Conservation (phyloP, 306 rosid species). For the Pterocarpus macrocarpus region DNA sequence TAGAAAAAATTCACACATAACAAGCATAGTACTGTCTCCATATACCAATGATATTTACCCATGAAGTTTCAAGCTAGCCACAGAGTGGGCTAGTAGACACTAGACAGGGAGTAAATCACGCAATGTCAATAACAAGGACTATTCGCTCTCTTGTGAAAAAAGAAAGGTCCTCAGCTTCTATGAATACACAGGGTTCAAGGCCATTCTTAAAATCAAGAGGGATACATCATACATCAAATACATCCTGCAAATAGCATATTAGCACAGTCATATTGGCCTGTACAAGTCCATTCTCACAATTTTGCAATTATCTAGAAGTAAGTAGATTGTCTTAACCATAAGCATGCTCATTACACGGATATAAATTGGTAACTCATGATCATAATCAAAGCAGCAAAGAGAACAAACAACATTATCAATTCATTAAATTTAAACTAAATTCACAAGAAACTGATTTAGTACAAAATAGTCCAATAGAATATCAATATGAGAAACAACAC, state of each 20-base stretch:
- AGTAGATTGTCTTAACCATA: too few species aligned
- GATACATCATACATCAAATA: not conserved
- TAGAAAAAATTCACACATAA: not conserved
- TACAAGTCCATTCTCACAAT: not conserved
- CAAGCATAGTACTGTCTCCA: not conserved
- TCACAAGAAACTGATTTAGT: constrained; percentile 4
- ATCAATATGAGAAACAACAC: not conserved
- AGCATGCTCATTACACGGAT: not conserved
- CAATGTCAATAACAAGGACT: not conserved
- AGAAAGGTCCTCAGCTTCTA: not conserved
- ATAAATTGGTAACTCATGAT: constrained; percentile 10
- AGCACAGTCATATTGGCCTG: not conserved
- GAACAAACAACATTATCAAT: not conserved
- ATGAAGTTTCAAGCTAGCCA: not conserved
- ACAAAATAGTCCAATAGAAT: not conserved
- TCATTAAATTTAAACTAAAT: not conserved
- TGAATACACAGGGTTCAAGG: not conserved
- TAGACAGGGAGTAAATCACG: not conserved
- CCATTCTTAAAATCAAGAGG: not conserved
- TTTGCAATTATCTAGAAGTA: too few species aligned
- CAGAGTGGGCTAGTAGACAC: too few species aligned
- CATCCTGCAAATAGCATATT: not conserved
- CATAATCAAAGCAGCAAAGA: constrained; percentile 1
- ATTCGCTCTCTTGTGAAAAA: not conserved
- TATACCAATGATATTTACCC: not conserved